Evolutionary conservation across 1,284 basidiomycete species (phyloP), one percentile per base, ranked within the genome.

Genomic region (Puccinia triticina): DNA sequence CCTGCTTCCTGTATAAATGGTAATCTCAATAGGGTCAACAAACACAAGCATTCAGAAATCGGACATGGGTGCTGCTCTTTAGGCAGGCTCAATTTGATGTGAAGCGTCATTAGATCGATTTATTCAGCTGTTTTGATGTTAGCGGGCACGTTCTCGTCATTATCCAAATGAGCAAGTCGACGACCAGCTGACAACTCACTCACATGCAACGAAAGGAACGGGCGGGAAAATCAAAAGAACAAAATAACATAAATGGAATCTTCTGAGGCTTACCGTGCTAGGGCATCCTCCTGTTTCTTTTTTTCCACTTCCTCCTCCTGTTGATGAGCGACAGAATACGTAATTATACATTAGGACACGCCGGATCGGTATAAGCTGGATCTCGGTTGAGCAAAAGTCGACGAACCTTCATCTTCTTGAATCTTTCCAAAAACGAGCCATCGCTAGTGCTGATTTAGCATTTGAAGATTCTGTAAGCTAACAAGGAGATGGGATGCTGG

Each of bases 241-340:
- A 53, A n/a, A 50, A 40, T 32, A 34, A 34, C 3, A 46, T 59
- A 18, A 16, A 57, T 4, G 29, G 32, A 32, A 40, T 43, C 10
- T 23, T 48, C 14, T 23, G 14, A 18, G 16, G 71, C 77, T 80
- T 32, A 80, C 77, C 77, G 48, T 71, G 53, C 67, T 71, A 80
- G 55, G 32, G 77, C 77, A 29, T 80, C 77, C 32, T 71, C 77
- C 55, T 80, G 77, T 72, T 80, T 80, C 67, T 80, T 80, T 40
- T 80, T 80, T 43, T 80, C 77, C 40, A 80, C 77, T 72, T 80
- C 77, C 37, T 80, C 77, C 29, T 80, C 77, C 77, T 80, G 37
- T 37, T 55, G 43, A n/a, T 55, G 3, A 23, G 23, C 26, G 40
- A 69, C 37, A 40, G 34, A 50, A 50, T 26, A 23, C 48, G 12